Base-by-base conservation (phyloP, 371 early-diverging fungal genomes). In the Blakeslea trispora region DNA sequence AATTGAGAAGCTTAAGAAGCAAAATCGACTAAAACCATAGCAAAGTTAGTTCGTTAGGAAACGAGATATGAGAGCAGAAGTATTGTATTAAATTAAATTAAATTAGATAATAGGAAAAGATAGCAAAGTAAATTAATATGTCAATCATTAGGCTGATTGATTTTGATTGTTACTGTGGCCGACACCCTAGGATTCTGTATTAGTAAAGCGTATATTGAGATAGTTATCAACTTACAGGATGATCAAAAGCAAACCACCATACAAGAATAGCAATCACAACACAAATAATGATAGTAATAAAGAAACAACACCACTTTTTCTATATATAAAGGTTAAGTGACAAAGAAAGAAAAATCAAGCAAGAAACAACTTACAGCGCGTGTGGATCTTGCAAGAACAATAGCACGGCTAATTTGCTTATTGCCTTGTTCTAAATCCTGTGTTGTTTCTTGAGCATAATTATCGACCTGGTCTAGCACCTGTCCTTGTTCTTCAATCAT, bases 401-500 rank as follows among this genome's bases (percentile, higher is more conserved):
- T 84, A 5, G 94, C 94, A 45, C 71, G 73, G n/a, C 79, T 69
- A 35, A 93, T 73, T 40, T 88, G 86, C 40, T 84, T 74, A 24
- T 82, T 85, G 43, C 93, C 94, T 46, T 80, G 69, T 51, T 91
- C 90, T 21, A 91, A 68, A 47, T 92, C 82, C 17, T 72, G 69
- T 13, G 79, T 83, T 5, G 91, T 81, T 46, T 81, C 75, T 15
- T 81, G 72, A 0, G 87, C 85, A 63, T 89, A 73, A 8, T 68
- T 61, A 61, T 92, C 93, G 21, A 94, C 86, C 47, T 88, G 79
- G 45, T 87, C 82, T 21, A 95, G 50, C 11, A 83, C 59, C 45
- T 88, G 87, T 22, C 88, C 93, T 65, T 94, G 94, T 14, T 86
- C 82, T 39, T 88, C 86, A 8, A 94, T 91, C 61, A 93, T 72